Percentiles rank a stretch among this genome's conserved stretches.
Conservation (phyloP, 352 stramenopile genomes). For the Halophytophthora polymorphica region DNA sequence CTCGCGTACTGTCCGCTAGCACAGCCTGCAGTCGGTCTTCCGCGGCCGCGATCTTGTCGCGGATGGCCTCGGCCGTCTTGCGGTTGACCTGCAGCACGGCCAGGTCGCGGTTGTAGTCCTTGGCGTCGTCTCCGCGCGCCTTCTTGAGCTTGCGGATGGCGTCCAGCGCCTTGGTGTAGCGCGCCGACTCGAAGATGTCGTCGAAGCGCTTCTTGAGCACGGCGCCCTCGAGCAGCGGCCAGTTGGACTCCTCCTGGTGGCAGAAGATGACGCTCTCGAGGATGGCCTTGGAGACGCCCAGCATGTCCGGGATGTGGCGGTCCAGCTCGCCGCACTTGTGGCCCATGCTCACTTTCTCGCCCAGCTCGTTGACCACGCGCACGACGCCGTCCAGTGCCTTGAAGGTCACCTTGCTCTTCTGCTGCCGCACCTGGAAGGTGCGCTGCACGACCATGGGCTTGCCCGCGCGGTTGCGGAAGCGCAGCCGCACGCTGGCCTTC, state of each 20-base stretch:
- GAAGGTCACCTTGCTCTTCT: constrained; percentile 90
- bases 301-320: constrained; percentile 90
- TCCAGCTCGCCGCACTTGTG: constrained; percentile 97
- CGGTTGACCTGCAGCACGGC: constrained; percentile 88
- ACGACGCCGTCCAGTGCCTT: constrained; percentile 97
- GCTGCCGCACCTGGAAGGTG: constrained; percentile 94
- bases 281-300: constrained; percentile 97
- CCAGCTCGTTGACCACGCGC: constrained; percentile 86
- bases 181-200: constrained; percentile 99
- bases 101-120: constrained; percentile 94
- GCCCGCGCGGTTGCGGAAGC: constrained; percentile 91
- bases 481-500: constrained; percentile 84
- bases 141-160: constrained; percentile 94
- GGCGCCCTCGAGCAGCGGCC: constrained; percentile 94
- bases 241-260: constrained; percentile 98
- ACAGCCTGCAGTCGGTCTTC: constrained; percentile 45
- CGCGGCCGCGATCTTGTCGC: constrained; percentile 46
- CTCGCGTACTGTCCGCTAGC: constrained; percentile 29
- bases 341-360: constrained; percentile 89
- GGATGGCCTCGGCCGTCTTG: constrained; percentile 51
- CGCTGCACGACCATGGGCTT: constrained; percentile 91
- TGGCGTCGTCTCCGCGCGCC: constrained; percentile 63
- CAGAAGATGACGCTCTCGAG: constrained; percentile 99
- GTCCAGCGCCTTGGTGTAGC: constrained; percentile 98
- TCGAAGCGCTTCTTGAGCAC: constrained; percentile 99